Evolutionary conservation across 2,329 filamentous ascomycete genomes (phyloP).

Genomic region (Sporothrix brasiliensis): DNA sequence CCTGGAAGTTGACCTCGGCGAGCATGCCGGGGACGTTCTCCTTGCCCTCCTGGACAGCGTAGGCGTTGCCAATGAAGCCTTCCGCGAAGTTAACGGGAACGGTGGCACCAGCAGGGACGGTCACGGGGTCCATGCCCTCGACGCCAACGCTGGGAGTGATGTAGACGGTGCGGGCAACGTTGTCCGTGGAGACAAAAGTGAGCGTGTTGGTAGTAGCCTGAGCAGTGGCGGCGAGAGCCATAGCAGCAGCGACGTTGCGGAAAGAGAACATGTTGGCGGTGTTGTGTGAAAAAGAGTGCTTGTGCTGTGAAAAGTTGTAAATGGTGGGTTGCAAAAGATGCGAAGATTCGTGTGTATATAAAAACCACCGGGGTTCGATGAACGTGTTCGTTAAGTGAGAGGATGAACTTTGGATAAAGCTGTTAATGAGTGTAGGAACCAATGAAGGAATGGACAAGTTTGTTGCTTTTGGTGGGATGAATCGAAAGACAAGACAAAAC

Average conservation of each 20-base stretch:
- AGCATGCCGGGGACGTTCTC: slow-evolving; percentile 45
- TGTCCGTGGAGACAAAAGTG: slow-evolving; percentile 63
- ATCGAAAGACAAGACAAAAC: neutral
- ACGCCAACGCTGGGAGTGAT: slow-evolving; percentile 53
- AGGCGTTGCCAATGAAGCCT: slow-evolving; percentile 43
- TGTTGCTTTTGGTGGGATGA: slow-evolving; percentile 12
- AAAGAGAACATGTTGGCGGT: slow-evolving; percentile 30
- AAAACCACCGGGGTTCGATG: slow-evolving; percentile 19
- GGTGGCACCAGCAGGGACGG: slow-evolving; percentile 46
- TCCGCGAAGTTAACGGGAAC: slow-evolving; percentile 45
- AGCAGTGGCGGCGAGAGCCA: slow-evolving; percentile 43
- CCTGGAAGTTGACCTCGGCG: slow-evolving; percentile 45
- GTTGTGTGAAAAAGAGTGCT: neutral
- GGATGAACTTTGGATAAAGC: neutral
- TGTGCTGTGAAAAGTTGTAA: neutral
- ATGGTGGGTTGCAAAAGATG: neutral
- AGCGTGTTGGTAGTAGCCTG: slow-evolving; percentile 53
- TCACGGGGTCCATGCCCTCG: slow-evolving; percentile 45
- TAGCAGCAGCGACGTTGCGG: slow-evolving; percentile 8
- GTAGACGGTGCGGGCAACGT: slow-evolving; percentile 52
- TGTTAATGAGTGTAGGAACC: slow-evolving; percentile 18
- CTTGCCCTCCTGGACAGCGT: slow-evolving; percentile 43
- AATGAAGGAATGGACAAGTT: slow-evolving; percentile 17
- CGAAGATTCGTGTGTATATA: neutral
- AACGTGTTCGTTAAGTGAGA: neutral